phyloP scores from a whole-genome alignment of 2,329 filamentous ascomycete genomes.

The Pseudocercospora cruenta region DNA sequence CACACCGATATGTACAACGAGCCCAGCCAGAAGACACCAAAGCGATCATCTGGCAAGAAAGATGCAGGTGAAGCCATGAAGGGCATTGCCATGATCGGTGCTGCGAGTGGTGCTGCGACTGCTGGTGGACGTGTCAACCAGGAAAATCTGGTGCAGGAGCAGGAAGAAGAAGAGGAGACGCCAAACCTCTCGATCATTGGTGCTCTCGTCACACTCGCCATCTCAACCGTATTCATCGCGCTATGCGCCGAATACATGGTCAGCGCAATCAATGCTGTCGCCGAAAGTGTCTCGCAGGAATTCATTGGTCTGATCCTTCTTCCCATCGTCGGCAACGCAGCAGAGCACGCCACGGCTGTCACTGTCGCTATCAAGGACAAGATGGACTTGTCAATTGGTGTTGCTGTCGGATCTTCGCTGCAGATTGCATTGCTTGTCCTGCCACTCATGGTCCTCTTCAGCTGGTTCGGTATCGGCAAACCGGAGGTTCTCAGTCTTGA shows the following conservation, averaged over 20 bases:
- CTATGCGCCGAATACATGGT: constrained; percentile 73
- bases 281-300: constrained; percentile 57
- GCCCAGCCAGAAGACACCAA: constrained; percentile 76
- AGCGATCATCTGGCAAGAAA: constrained; percentile 51
- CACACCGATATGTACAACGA: constrained; percentile 80
- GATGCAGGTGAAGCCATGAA: constrained; percentile 53
- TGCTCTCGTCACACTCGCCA: constrained; percentile 70
- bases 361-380: constrained; percentile 67
- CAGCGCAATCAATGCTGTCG: constrained; percentile 60
- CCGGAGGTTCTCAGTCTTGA: constrained; percentile 69
- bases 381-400: constrained; percentile 69
- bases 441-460: constrained; percentile 63
- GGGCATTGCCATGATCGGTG: constrained; percentile 58
- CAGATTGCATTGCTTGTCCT: constrained; percentile 67
- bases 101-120: constrained; percentile 54
- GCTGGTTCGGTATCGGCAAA: constrained; percentile 59
- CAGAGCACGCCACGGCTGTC: constrained; percentile 67
- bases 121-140: constrained; percentile 55
- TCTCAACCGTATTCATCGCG: constrained; percentile 78
- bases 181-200: constrained; percentile 74
- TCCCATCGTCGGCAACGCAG: constrained; percentile 68
- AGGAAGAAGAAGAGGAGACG: constrained; percentile 65
- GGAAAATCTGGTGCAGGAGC: constrained; percentile 49
- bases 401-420: constrained; percentile 67
- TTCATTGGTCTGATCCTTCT: constrained; percentile 68